Base-by-base conservation (phyloP, 192 early-diverging fungal species). In the Chytriomyces sp. region DNA sequence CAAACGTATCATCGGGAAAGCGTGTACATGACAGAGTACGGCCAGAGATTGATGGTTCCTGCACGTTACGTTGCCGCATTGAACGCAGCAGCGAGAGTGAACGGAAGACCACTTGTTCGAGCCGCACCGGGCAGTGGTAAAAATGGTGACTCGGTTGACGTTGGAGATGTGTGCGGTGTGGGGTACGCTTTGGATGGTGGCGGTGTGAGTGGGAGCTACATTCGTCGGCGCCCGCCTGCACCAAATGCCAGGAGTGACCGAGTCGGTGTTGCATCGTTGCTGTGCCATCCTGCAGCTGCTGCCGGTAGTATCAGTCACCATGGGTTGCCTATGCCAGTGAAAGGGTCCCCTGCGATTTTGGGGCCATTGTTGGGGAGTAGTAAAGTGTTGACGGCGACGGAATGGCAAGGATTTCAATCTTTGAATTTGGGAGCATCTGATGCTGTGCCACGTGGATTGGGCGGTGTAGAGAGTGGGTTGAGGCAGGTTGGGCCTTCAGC, bases 351-450 rank as follows among this genome's bases (percentile, higher is more conserved):
- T 3, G 49, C 76, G 20, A 65, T 77, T 53, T 20, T 77, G 67
- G 76, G 76, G 10, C 76, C 76, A 6, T 47, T 77, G 48, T 24
- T 67, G 9, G 76, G 76, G 23, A 46, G 35, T 7, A 61, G 67
- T 5, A 61, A 61, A 24, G 64, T 69, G 11, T 46, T 67, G 50
- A 69, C 59, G 8, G 20, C 24, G 7, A 45, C 16, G 6, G 76
- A 77, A 11, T 77, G 76, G 76, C 76, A 77, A 24, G 76, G 76
- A 44, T 77, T 77, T 43, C 64, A 67, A 57, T 44, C 24, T 57
- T 20, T 57, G 53, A 57, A 57, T 57, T 1, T 20, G 16, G 53
- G 16, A 28, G 6, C n/a, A 13, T 9, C 47, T 46, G 24, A 5
- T 57, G 16, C 60, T 23, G 24, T 63, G 64, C 10, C 13, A 65